Conservation (phyloP, 2,329 filamentous ascomycete species). For the Tolypocladium nubicola region DNA sequence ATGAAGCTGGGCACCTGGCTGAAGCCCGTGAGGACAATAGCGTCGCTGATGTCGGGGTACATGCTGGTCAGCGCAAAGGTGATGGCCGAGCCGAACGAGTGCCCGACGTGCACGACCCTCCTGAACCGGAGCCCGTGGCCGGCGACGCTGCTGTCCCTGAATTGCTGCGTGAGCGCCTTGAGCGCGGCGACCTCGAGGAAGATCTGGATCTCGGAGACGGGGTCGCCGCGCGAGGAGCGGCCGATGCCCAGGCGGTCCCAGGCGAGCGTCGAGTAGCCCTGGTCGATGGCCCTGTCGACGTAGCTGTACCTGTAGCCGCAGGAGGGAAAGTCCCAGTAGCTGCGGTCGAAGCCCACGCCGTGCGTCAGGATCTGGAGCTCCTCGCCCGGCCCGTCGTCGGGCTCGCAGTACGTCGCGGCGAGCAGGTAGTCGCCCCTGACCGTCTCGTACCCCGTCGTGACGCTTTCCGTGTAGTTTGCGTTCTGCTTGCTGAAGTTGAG, state of each 20-base stretch:
- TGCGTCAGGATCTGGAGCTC: constrained; percentile 30
- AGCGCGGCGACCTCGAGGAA: constrained; percentile 48
- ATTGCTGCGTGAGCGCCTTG: constrained; percentile 36
- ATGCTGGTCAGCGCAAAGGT: constrained; percentile 42
- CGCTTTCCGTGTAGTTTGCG: constrained; percentile 34
- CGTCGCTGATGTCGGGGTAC: constrained; percentile 44
- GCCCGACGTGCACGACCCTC: constrained; percentile 49
- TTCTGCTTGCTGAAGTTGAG: constrained; percentile 37
- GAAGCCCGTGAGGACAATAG: constrained; percentile 51
- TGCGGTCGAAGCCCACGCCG: constrained; percentile 29
- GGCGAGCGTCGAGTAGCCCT: constrained; percentile 47
- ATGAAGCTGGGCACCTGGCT: constrained; percentile 35
- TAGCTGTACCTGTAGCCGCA: constrained; percentile 54
- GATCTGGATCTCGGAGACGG: constrained; percentile 49
- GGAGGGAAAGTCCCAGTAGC: constrained; percentile 52
- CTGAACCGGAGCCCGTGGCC: constrained; percentile 24
- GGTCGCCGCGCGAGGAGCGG: constrained; percentile 45
- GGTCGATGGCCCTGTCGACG: constrained; percentile 40
- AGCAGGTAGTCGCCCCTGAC: constrained; percentile 45
- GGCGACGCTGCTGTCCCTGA: constrained; percentile 34
- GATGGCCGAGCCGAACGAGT: constrained; percentile 52
- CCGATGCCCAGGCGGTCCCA: constrained; percentile 55
- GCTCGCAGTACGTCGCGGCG: constrained; percentile 50
- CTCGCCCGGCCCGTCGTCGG: constrained; percentile 29
- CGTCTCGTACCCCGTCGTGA: constrained; percentile 38